Conservation (phyloP, 331 rosid genomes). For the Quercus tomentella region DNA sequence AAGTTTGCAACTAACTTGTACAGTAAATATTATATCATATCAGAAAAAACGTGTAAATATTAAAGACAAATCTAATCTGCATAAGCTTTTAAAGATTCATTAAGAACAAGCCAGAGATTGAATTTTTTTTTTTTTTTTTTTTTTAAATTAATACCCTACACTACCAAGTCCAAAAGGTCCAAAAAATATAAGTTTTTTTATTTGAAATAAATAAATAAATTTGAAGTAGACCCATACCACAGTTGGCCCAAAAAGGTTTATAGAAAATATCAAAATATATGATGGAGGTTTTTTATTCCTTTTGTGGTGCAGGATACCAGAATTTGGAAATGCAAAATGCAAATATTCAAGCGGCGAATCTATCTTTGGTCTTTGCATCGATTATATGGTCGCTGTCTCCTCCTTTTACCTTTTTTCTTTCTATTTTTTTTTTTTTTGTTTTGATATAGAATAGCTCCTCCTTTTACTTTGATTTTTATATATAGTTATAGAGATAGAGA, state of each 20-base stretch:
- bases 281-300: background rate
- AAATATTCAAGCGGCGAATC: slow-evolving; percentile 29
- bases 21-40: no score
- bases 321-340: background rate
- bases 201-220: no score
- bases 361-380: slow-evolving; percentile 18
- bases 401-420: background rate
- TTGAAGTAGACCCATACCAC: background rate
- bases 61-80: no score
- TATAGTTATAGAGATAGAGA: background rate
- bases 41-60: no score
- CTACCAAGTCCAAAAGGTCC: background rate
- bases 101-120: background rate
- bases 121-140: background rate
- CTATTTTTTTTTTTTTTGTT: no score
- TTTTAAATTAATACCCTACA: background rate
- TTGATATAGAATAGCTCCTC: background rate
- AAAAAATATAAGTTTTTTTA: background rate
- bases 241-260: background rate
- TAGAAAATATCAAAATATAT: background rate
- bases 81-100: background rate
- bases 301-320: slow-evolving; percentile 10
- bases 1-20: no score
- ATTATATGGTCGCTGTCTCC: slow-evolving; percentile 18
- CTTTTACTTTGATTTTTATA: slow-evolving; percentile 14